A percentile compares a stretch with the other conserved stretches of the same genome.
Evolutionary conservation across 129 eudicot genomes (phyloP).

Genomic region (Flaveria brownii): DNA sequence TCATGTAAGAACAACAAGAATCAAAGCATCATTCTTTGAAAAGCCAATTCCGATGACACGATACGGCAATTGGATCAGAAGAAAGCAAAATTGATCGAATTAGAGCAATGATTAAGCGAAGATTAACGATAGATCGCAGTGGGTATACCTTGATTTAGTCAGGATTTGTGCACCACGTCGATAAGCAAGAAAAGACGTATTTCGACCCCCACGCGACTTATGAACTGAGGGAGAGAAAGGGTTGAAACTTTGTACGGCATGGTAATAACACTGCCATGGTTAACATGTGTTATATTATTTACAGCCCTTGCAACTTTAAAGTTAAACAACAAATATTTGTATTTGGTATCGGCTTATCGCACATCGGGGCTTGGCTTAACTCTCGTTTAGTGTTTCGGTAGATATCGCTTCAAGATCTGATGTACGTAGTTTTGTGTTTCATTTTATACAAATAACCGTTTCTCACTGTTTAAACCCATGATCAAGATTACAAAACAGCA

Average conservation of each 20-base stretch:
- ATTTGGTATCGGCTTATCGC: no score
- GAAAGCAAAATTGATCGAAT: slow-evolving; percentile 18
- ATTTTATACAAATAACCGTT: no score
- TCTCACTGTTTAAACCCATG: no score
- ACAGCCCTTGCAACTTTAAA: neutral
- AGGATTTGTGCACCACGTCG: slow-evolving; percentile 35
- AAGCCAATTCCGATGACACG: slow-evolving; percentile 24
- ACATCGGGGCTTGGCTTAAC: no score
- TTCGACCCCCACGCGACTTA: slow-evolving; percentile 45
- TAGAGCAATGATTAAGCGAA: slow-evolving; percentile 27
- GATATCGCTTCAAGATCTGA: no score
- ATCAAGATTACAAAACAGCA: no score
- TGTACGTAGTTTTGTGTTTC: no score
- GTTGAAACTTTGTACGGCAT: slow-evolving; percentile 37
- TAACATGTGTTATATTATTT: neutral
- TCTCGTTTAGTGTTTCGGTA: no score
- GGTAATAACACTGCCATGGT: neutral
- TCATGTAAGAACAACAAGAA: neutral
- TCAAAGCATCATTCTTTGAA: slow-evolving; percentile 15
- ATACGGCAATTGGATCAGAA: slow-evolving; percentile 10
- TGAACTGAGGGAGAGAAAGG: slow-evolving; percentile 34
- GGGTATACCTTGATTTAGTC: slow-evolving; percentile 31
- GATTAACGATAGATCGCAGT: slow-evolving; percentile 31
- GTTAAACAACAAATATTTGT: no score
- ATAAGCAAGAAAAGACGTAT: slow-evolving; percentile 32